phyloP scores from a whole-genome alignment of 2,329 filamentous ascomycete species.

The Scleromitrula shiraiana region DNA sequence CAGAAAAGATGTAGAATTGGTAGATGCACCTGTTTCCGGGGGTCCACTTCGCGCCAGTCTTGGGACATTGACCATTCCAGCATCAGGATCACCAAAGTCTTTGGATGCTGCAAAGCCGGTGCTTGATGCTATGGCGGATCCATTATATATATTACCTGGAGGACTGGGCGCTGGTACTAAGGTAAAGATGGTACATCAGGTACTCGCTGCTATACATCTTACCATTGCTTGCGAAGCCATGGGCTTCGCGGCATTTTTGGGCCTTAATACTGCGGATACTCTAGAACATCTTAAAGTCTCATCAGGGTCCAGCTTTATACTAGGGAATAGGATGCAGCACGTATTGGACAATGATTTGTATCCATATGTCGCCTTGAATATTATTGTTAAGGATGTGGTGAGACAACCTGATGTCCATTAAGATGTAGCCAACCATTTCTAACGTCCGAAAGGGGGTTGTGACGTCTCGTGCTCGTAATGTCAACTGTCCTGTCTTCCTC shows the following conservation, averaged over 20 bases:
- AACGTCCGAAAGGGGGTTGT: slow-evolving; percentile 22
- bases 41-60: slow-evolving; percentile 60
- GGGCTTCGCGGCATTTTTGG: slow-evolving; percentile 49
- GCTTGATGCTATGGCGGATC: slow-evolving; percentile 37
- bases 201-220: slow-evolving; percentile 53
- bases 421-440: not conserved
- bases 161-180: slow-evolving; percentile 53
- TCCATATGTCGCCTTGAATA: slow-evolving; percentile 30
- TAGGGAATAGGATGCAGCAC: slow-evolving; percentile 46
- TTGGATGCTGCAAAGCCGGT: slow-evolving; percentile 16
- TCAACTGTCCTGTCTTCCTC: slow-evolving; percentile 32
- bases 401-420: too few relatives aligned
- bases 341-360: slow-evolving; percentile 44
- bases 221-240: slow-evolving; percentile 51
- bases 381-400: slow-evolving; percentile 32
- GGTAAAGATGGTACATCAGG: slow-evolving; percentile 44
- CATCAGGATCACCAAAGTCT: slow-evolving; percentile 43
- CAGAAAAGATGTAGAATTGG: slow-evolving; percentile 56
- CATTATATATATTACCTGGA: slow-evolving; percentile 51
- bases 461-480: slow-evolving; percentile 24
- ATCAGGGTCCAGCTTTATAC: slow-evolving; percentile 41
- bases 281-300: slow-evolving; percentile 31
- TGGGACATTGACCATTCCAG: slow-evolving; percentile 70
- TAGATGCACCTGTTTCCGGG: slow-evolving; percentile 68
- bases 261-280: slow-evolving; percentile 38